Conservation (phyloP, 176 grass and related monocot genomes). For the Carex parvula region DNA sequence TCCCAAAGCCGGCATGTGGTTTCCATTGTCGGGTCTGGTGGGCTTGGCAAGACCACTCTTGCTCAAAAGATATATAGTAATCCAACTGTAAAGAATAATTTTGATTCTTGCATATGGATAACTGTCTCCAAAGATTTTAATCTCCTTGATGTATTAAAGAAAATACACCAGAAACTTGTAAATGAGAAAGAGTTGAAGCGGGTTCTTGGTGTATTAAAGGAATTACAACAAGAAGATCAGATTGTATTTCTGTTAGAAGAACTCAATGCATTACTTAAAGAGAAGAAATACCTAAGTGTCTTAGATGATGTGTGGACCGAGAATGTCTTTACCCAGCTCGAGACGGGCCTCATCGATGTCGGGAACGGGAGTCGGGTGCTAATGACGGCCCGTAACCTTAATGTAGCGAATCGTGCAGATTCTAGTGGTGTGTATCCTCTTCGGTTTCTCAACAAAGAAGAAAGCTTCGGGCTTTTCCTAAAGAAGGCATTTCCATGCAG, state of each 20-base stretch:
- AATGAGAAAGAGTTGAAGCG: neutral
- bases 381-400: neutral
- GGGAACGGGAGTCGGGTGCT: constrained; percentile 8
- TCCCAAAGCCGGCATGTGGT: neutral
- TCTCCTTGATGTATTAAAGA: neutral
- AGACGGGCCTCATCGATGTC: neutral
- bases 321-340: neutral
- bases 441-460: neutral
- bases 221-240: neutral
- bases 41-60: constrained; percentile 30
- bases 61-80: neutral
- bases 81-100: neutral
- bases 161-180: neutral
- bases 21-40: constrained; percentile 20
- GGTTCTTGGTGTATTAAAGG: neutral
- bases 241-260: neutral
- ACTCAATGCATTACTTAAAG: neutral
- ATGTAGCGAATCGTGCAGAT: neutral
- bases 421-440: neutral
- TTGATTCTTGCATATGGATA: constrained; percentile 3
- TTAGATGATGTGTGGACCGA: constrained; percentile 22
- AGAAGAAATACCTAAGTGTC: constrained; percentile 12
- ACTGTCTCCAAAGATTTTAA: neutral
- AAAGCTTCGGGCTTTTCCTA: constrained; percentile 16
- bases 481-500: neutral